Conservation (phyloP, 768 basidiomycete species). For the Psilocybe subaeruginosa region DNA sequence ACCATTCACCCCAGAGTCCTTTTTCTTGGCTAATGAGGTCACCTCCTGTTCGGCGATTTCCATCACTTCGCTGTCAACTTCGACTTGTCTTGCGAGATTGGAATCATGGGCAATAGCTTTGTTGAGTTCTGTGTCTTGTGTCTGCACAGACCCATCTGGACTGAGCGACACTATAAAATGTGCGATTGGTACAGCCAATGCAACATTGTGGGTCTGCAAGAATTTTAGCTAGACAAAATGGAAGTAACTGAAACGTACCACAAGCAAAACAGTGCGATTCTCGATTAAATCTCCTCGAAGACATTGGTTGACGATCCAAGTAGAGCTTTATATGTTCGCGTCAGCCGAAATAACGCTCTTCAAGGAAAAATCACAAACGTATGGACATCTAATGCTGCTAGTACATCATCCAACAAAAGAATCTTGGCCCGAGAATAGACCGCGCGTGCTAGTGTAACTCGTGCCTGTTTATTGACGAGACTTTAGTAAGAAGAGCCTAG, state of each 20-base stretch:
- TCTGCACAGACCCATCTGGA: constrained; percentile 49
- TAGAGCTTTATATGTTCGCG: constrained; percentile 49
- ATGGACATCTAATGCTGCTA: constrained; percentile 57
- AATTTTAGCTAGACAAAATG: not conserved
- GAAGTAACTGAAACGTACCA: constrained; percentile 40
- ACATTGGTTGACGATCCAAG: constrained; percentile 77
- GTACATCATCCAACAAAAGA: constrained; percentile 72
- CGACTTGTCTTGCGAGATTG: constrained; percentile 41
- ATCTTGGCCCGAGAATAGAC: constrained; percentile 55
- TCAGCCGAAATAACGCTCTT: not conserved
- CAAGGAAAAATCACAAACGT: constrained; percentile 22
- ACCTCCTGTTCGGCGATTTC: constrained; percentile 25
- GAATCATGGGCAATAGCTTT: constrained; percentile 34
- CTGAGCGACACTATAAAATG: constrained; percentile 57
- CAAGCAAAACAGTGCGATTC: constrained; percentile 79
- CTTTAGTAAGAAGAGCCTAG: not conserved
- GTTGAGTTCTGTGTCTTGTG: constrained; percentile 44
- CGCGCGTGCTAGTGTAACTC: constrained; percentile 46
- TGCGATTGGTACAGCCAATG: constrained; percentile 51
- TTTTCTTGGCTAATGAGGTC: constrained; percentile 19
- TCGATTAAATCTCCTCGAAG: constrained; percentile 73
- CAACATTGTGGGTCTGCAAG: constrained; percentile 47
- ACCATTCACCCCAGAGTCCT: constrained; percentile 35
- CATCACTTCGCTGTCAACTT: constrained; percentile 26
- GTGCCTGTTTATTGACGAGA: constrained; percentile 33